phyloP scores from a whole-genome alignment of 441 rosid species.

The Pelargonium myrrhifolium region DNA sequence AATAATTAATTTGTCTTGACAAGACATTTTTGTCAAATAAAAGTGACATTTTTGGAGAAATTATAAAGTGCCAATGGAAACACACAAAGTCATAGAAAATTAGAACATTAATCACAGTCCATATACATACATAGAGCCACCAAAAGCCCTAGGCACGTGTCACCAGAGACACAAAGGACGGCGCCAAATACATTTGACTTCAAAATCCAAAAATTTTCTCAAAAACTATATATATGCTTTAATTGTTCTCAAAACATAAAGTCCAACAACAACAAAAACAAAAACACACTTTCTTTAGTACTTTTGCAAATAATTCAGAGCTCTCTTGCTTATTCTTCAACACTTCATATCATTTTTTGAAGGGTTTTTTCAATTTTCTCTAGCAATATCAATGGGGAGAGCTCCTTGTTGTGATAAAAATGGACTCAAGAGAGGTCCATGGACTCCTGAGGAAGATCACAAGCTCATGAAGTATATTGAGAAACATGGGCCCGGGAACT shows the following conservation, averaged over 20 bases:
- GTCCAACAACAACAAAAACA: neutral
- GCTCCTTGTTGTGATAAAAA: slow-evolving; percentile 88
- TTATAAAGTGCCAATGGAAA: neutral
- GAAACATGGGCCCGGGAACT: slow-evolving; percentile 65
- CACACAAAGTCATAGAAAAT: neutral
- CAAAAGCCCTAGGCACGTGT: neutral
- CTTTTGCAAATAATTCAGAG: neutral
- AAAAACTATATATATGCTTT: neutral
- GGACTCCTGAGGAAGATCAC: slow-evolving; percentile 88
- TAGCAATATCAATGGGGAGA: slow-evolving; percentile 54
- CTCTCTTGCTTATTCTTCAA: slow-evolving; percentile 2
- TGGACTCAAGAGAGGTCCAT: slow-evolving; percentile 82
- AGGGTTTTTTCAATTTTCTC: no score
- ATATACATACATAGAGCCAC: no score
- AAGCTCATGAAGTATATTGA: slow-evolving; percentile 62
- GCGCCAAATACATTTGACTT: slow-evolving; percentile 77
- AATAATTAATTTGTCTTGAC: no score
- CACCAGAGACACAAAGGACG: slow-evolving; percentile 25
- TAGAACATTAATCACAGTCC: neutral
- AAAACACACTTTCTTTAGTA: neutral
- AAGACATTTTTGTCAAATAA: no score
- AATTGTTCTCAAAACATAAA: neutral
- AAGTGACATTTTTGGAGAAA: neutral
- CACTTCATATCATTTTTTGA: no score
- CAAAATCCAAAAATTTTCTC: slow-evolving; percentile 7